Conservation (phyloP, 2,329 filamentous ascomycete genomes). For the Trichoderma atroviride region DNA sequence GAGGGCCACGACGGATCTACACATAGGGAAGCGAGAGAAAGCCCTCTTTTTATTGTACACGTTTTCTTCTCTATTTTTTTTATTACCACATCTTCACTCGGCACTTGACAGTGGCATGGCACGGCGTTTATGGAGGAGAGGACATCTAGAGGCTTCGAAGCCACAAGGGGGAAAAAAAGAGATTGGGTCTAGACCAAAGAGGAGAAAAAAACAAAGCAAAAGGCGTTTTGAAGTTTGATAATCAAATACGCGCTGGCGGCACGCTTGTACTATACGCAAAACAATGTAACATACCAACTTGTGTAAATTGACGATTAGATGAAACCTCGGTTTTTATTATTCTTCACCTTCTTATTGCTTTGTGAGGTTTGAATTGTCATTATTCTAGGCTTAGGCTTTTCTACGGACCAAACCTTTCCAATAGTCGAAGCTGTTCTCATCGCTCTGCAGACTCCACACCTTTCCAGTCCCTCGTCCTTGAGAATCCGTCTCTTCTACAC, state of each 20-base stretch:
- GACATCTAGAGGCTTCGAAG: constrained; percentile 36
- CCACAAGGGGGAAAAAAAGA: constrained; percentile 31
- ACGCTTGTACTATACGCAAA: constrained; percentile 29
- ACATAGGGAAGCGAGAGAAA: not conserved
- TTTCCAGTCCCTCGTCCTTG: constrained; percentile 75
- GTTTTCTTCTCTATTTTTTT: constrained; percentile 2
- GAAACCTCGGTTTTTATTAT: constrained; percentile 2
- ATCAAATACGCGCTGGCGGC: constrained; percentile 15
- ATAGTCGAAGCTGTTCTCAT: constrained; percentile 98
- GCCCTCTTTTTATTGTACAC: constrained; percentile 35
- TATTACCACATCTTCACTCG: constrained; percentile 57
- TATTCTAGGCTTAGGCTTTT: constrained; percentile 59
- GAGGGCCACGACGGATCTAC: not conserved
- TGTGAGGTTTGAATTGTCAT: not conserved
- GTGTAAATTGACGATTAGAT: constrained; percentile 25
- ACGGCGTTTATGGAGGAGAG: constrained; percentile 48
- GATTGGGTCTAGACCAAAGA: constrained; percentile 32
- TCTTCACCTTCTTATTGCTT: not conserved
- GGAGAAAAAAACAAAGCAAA: constrained; percentile 22
- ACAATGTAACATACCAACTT: constrained; percentile 12
- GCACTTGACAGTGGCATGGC: constrained; percentile 58
- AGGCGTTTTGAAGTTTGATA: constrained; percentile 14
- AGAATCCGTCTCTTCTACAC: constrained; percentile 78
- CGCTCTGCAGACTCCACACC: constrained; percentile 84
- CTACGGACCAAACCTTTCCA: constrained; percentile 83